Conservation (phyloP, 352 stramenopile genomes). For the Phytophthora rubi region DNA sequence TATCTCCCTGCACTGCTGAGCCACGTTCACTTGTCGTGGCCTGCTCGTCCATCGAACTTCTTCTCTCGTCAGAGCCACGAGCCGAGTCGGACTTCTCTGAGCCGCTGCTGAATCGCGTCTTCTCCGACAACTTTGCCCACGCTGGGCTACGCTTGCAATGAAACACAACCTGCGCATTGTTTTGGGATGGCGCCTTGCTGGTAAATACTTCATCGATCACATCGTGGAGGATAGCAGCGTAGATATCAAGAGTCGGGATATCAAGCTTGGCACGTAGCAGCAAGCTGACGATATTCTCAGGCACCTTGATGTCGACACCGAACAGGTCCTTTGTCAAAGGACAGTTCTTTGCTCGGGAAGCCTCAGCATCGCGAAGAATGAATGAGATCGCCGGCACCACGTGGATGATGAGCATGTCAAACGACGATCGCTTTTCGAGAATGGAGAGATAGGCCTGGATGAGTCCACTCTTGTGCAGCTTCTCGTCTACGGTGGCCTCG, state of each 20-base stretch:
- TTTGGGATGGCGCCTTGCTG: slow-evolving; percentile 61
- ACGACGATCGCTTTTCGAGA: slow-evolving; percentile 68
- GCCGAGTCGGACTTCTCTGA: slow-evolving; percentile 41
- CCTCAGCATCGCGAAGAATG: slow-evolving; percentile 76
- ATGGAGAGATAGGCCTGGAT: slow-evolving; percentile 75
- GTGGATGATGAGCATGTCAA: slow-evolving; percentile 91
- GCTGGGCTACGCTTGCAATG: slow-evolving; percentile 71
- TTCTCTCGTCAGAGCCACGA: slow-evolving; percentile 44
- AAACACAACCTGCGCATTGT: slow-evolving; percentile 74
- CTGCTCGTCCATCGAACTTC: slow-evolving; percentile 39
- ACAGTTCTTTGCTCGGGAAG: slow-evolving; percentile 66
- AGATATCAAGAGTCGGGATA: slow-evolving; percentile 71
- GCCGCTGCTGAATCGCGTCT: slow-evolving; percentile 45
- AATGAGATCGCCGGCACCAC: slow-evolving; percentile 81
- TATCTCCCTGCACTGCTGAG: slow-evolving; percentile 14
- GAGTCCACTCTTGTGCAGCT: slow-evolving; percentile 64
- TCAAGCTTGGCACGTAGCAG: slow-evolving; percentile 69
- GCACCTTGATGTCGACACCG: slow-evolving; percentile 49
- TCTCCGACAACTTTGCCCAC: slow-evolving; percentile 68
- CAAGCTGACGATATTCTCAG: slow-evolving; percentile 62
- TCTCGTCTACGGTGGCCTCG: slow-evolving; percentile 63
- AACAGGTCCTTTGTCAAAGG: slow-evolving; percentile 81
- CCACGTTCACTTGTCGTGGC: slow-evolving; percentile 21
- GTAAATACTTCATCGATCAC: slow-evolving; percentile 79
- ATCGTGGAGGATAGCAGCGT: slow-evolving; percentile 79